Percentiles rank a stretch among this genome's conserved stretches.
phyloP scores from a whole-genome alignment of 192 early-diverging fungal genomes.

The Allomyces arbusculus region DNA sequence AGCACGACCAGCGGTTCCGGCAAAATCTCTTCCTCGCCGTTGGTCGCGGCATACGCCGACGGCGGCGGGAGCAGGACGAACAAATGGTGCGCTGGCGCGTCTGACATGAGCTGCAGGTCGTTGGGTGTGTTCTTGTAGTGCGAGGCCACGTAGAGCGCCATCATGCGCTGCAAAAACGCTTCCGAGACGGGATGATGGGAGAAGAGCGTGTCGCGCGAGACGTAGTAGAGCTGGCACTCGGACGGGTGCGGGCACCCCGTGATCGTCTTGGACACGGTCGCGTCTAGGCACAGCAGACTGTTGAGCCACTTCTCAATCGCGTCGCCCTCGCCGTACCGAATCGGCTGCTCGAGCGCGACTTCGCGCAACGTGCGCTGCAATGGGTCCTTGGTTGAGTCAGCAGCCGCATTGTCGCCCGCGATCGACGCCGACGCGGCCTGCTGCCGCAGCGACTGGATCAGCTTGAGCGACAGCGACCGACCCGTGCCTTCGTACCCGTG shows the following conservation, averaged over 20 bases:
- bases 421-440: constrained; percentile 56
- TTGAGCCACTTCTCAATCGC: constrained; percentile 89
- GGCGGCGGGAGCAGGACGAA: constrained; percentile 84
- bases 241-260: constrained; percentile 81
- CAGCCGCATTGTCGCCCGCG: constrained; percentile 8
- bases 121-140: constrained; percentile 99
- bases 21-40: constrained; percentile 39
- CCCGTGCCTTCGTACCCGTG: constrained; percentile 99
- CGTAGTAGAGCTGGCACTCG: constrained; percentile 86
- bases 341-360: constrained; percentile 82
- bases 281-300: constrained; percentile 82
- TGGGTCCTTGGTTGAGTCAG: constrained; percentile 5
- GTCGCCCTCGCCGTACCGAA: constrained; percentile 74
- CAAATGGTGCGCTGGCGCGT: constrained; percentile 92
- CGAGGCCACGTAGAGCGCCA: constrained; percentile 89
- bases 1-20: constrained; percentile 86
- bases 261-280: constrained; percentile 43
- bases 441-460: constrained; percentile 85
- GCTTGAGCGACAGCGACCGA: constrained; percentile 83
- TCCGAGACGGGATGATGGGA: constrained; percentile 94
- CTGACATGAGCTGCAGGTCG: constrained; percentile 90
- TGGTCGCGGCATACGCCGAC: constrained; percentile 12
- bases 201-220: constrained; percentile 94
- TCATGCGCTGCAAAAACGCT: constrained; percentile 91
- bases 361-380: constrained; percentile 59